Evolutionary conservation across 805 yeast genomes (phyloP), one percentile per base, ranked within the genome.

Genomic region (Ogataea neopini): DNA sequence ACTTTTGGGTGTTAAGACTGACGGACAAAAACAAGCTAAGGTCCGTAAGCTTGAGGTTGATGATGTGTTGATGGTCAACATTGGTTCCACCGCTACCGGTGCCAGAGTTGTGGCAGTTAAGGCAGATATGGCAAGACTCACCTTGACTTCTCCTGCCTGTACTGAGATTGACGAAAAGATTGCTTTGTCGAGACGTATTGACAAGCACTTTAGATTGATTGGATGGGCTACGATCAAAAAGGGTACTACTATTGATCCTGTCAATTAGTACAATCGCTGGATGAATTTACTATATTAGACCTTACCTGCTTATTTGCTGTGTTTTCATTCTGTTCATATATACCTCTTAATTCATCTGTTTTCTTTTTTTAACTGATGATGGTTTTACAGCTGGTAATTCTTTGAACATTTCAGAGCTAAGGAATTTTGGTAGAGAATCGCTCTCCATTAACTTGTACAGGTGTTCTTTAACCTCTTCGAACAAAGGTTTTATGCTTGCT

Each of bases 201-300:
- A 94, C 69, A 92, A 92, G 82, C 99, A 94, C 72, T 94, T 97
- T 96, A 94, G 99, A 80, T 80, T 94, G 69, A 94, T 94, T 74
- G 99, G 99, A 63, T 94, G 99, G 99, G 99, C 99, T 61, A 90
- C 96, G 43, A 92, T 91, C 69, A 87, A 87, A 74, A 89, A 88
- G 73, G 97, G 97, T 73, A 85, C 91, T 51, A 84, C 91, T 48
- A 79, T 87, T 67, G 95, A 87, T 65, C 94, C 94, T 59, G 73
- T 83, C 60, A 77, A 77, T 60, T 77, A 66, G 56, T 35, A 28
- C 22, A 30, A 15, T 25, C 37, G 37, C 43, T 25, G 37, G 39
- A 29, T 22, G 26, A 28, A 45, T 26, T 44, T 36, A 36, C 40
- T 36, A 36, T 36, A 36, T 36, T 36, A 36, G 40, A 36, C 40